phyloP scores from a whole-genome alignment of 2,329 filamentous ascomycete genomes.

The Paraphoma sp. region DNA sequence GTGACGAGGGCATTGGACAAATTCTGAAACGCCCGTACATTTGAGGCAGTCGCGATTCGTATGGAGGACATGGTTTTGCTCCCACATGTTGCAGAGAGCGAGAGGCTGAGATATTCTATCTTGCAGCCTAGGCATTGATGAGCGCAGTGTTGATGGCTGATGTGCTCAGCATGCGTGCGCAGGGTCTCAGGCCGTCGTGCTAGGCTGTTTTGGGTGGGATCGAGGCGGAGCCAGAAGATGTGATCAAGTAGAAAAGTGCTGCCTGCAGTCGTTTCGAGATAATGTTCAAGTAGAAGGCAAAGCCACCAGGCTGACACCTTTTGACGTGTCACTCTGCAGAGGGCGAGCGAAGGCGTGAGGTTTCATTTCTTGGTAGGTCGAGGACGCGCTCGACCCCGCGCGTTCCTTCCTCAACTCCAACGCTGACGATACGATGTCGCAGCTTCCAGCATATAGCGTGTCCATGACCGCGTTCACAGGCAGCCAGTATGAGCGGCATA shows the following conservation, averaged over 20 bases:
- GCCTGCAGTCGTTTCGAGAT: slow-evolving; percentile 3
- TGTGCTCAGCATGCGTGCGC: background rate
- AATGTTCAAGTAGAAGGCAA: background rate
- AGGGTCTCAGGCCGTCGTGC: slow-evolving; percentile 6
- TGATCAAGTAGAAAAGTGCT: slow-evolving; percentile 4
- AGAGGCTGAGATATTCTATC: slow-evolving; percentile 3
- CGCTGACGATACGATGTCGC: slow-evolving; percentile 20
- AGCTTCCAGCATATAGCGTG: slow-evolving; percentile 2
- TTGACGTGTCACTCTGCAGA: background rate
- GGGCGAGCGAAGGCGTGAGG: background rate
- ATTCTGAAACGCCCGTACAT: slow-evolving; percentile 37
- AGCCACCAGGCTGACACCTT: background rate
- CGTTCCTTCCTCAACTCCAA: background rate
- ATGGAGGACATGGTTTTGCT: slow-evolving; percentile 27
- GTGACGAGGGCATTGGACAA: slow-evolving; percentile 26
- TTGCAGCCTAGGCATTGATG: slow-evolving; percentile 4
- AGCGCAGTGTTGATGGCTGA: background rate
- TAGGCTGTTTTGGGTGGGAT: slow-evolving; percentile 7
- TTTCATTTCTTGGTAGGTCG: background rate
- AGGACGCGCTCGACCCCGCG: background rate
- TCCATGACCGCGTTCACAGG: background rate
- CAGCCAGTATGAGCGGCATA: slow-evolving; percentile 35
- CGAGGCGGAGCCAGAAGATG: slow-evolving; percentile 13
- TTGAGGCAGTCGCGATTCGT: slow-evolving; percentile 37
- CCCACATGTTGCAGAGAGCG: slow-evolving; percentile 13